A percentile compares a stretch with the other conserved stretches of the same genome.
Evolutionary conservation across 768 basidiomycete genomes (phyloP).

Genomic region (Mrakia gelida): DNA sequence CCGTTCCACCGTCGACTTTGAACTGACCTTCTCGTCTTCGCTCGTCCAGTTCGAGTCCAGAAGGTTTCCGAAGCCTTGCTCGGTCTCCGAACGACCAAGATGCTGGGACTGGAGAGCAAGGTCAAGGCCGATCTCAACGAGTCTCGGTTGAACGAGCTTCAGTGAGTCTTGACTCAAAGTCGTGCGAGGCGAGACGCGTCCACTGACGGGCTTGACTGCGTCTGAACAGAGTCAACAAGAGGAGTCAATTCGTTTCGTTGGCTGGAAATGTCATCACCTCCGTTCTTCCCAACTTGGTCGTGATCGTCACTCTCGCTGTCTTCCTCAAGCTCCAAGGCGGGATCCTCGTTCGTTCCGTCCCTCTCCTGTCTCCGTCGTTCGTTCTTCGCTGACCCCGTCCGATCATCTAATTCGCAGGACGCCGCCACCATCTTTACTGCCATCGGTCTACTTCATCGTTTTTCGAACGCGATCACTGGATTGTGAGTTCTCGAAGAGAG

Average conservation of each 20-base stretch:
- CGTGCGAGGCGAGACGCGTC: neutral
- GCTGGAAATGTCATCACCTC: slow-evolving; percentile 50
- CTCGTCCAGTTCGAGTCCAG: slow-evolving; percentile 52
- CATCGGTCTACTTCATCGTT: slow-evolving; percentile 59
- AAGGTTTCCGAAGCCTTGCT: slow-evolving; percentile 53
- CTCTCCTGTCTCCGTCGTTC: no score
- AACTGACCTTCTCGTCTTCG: neutral
- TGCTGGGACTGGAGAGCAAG: slow-evolving; percentile 56
- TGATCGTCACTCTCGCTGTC: slow-evolving; percentile 49
- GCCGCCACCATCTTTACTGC: slow-evolving; percentile 48
- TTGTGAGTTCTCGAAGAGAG: neutral
- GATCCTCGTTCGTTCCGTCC: neutral
- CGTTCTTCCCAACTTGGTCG: slow-evolving; percentile 58
- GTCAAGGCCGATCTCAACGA: slow-evolving; percentile 52
- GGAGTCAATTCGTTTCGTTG: slow-evolving; percentile 54
- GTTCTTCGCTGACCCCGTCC: neutral
- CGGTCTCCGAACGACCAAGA: slow-evolving; percentile 61
- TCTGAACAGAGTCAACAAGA: slow-evolving; percentile 47
- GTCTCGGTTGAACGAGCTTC: slow-evolving; percentile 56
- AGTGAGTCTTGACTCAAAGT: slow-evolving; percentile 31
- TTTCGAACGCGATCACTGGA: slow-evolving; percentile 45
- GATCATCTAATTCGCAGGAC: neutral
- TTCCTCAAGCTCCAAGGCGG: neutral
- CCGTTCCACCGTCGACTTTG: no score
- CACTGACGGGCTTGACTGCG: neutral